A percentile compares a stretch with the other conserved stretches of the same genome.
These are phyloP conservation scores for Lactuca saligna DNA, from an alignment of 129 eudicot species.

Conservation along the genomic window DNA sequence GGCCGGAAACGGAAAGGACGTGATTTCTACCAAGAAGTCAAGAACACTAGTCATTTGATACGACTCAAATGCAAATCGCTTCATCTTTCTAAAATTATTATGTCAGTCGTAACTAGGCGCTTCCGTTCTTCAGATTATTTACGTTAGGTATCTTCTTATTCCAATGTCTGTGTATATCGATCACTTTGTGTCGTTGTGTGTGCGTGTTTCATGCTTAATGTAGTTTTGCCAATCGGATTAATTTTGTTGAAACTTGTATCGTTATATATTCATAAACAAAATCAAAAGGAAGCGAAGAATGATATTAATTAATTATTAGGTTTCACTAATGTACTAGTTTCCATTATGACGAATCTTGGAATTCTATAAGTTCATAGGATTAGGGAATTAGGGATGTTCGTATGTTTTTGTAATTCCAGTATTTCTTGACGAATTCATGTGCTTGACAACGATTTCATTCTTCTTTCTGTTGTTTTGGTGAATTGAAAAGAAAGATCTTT, in stretches of 20 bases:
- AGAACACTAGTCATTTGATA: background rate
- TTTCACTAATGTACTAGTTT: background rate
- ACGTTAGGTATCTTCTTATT: slow-evolving; percentile 43
- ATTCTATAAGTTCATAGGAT: background rate
- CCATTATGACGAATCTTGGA: background rate
- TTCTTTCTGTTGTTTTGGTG: background rate
- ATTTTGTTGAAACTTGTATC: background rate
- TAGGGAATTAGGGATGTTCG: background rate
- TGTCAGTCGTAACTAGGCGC: slow-evolving; percentile 35
- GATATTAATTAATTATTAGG: background rate
- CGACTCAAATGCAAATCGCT: background rate
- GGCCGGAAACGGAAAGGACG: slow-evolving; percentile 7
- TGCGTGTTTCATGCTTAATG: background rate
- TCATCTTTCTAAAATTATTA: background rate
- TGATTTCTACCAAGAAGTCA: background rate
- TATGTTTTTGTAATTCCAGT: background rate
- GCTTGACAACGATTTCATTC: too few relatives aligned
- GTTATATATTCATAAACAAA: background rate
- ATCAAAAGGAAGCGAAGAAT: background rate
- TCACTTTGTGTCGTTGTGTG: background rate
- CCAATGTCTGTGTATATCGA: background rate
- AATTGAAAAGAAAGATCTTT: background rate
- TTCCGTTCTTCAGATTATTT: slow-evolving; percentile 50
- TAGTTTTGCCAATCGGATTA: background rate
- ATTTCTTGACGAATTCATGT: too few relatives aligned